Evolutionary conservation across 352 stramenopile species (phyloP).

Genomic region (Globisporangium mamillatum): DNA sequence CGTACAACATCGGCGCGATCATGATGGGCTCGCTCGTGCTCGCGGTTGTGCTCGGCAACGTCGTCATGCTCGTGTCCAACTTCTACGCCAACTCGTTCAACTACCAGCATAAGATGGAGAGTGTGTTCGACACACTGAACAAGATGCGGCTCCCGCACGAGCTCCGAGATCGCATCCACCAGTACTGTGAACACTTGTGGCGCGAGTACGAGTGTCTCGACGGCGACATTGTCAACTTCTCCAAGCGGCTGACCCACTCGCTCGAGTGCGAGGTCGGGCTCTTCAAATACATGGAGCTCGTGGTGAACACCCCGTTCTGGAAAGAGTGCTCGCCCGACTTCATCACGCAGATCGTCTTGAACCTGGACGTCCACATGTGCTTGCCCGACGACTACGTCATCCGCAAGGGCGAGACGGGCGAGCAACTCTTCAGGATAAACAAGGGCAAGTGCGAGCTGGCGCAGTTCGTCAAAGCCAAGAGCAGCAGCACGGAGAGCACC

Average conservation of each 20-base stretch:
- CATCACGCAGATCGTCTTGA: slow-evolving; percentile 59
- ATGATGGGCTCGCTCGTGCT: slow-evolving; percentile 44
- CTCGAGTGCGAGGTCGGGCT: slow-evolving; percentile 57
- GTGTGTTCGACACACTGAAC: slow-evolving; percentile 12
- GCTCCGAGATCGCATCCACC: slow-evolving; percentile 15
- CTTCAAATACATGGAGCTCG: slow-evolving; percentile 61
- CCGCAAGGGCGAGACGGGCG: slow-evolving; percentile 47
- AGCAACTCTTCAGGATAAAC: slow-evolving; percentile 75
- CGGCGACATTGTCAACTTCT: slow-evolving; percentile 49
- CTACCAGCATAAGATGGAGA: slow-evolving; percentile 30
- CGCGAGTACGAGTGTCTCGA: slow-evolving; percentile 65
- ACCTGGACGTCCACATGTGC: slow-evolving; percentile 59
- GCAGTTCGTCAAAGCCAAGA: slow-evolving; percentile 14
- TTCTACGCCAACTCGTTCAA: slow-evolving; percentile 46
- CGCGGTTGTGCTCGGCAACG: slow-evolving; percentile 58
- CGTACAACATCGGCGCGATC: slow-evolving; percentile 37
- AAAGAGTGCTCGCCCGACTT: slow-evolving; percentile 54
- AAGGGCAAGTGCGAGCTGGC: slow-evolving; percentile 49
- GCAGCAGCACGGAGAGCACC: slow-evolving; percentile 28
- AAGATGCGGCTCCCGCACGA: slow-evolving; percentile 8
- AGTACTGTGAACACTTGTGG: slow-evolving; percentile 70
- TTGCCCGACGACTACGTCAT: slow-evolving; percentile 76
- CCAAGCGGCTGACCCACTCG: slow-evolving; percentile 45
- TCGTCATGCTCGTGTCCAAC: slow-evolving; percentile 56
- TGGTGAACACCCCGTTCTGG: slow-evolving; percentile 62